Evolutionary conservation across 352 stramenopile species (phyloP).

Genomic region (Phytophthora tentaculata): DNA sequence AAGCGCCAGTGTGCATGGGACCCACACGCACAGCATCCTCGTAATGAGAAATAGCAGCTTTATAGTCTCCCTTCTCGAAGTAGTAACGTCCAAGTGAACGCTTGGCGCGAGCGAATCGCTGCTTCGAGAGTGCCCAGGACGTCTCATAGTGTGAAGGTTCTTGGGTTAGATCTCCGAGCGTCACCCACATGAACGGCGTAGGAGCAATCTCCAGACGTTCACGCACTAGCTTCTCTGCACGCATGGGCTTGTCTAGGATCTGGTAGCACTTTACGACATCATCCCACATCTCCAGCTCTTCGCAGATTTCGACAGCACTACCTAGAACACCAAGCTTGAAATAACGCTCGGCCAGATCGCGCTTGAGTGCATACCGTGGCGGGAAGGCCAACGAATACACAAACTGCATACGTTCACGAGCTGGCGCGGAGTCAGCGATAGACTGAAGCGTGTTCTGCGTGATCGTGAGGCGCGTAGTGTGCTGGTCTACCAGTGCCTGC

Average conservation of each 20-base stretch:
- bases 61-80: constrained; percentile 89
- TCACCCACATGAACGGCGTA: constrained; percentile 95
- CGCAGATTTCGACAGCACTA: constrained; percentile 93
- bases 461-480: constrained; percentile 94
- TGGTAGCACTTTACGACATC: constrained; percentile 97
- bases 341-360: constrained; percentile 94
- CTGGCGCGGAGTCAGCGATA: constrained; percentile 92
- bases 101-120: constrained; percentile 93
- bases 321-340: constrained; percentile 86
- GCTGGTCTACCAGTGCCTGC: constrained; percentile 95
- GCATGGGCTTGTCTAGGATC: constrained; percentile 90
- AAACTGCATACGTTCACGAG: constrained; percentile 90
- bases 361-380: constrained; percentile 93
- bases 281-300: constrained; percentile 96
- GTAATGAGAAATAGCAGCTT: constrained; percentile 83
- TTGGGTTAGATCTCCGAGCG: constrained; percentile 92
- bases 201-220: constrained; percentile 82
- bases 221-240: constrained; percentile 91
- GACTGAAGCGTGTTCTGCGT: constrained; percentile 83
- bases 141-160: constrained; percentile 92
- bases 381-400: constrained; percentile 94
- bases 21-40: constrained; percentile 85
- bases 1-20: constrained; percentile 91
- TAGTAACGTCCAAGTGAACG: constrained; percentile 89
- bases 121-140: constrained; percentile 91